Percentiles rank a stretch among this genome's conserved stretches.
Conservation (phyloP, 331 rosid genomes). For the Acacia concinna region DNA sequence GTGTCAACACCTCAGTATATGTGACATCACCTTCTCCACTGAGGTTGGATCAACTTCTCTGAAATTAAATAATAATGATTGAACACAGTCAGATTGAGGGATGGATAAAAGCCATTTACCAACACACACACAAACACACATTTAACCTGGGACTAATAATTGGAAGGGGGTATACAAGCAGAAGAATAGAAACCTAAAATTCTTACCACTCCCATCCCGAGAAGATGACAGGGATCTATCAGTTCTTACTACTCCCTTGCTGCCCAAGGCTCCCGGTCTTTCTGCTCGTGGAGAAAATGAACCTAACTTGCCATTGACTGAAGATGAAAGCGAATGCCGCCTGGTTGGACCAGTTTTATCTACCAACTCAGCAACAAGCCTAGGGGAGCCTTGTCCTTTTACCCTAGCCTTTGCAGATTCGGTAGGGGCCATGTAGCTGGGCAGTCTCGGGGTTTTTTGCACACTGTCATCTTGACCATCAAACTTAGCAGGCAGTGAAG, state of each 20-base stretch:
- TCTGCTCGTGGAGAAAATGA: constrained; percentile 52
- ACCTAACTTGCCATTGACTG: constrained; percentile 44
- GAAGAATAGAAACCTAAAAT: not conserved
- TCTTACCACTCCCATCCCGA: constrained; percentile 1
- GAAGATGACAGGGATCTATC: constrained; percentile 37
- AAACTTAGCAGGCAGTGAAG: constrained; percentile 60
- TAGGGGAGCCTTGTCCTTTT: constrained; percentile 60
- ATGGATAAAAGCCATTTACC: not conserved
- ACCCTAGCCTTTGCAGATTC: constrained; percentile 68
- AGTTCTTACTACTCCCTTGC: constrained; percentile 42
- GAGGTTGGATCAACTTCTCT: constrained; percentile 60
- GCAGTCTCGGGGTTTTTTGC: constrained; percentile 45
- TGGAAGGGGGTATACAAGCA: not conserved
- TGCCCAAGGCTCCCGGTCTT: constrained; percentile 32
- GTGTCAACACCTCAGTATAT: not conserved
- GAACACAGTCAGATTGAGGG: not conserved
- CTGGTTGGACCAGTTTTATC: constrained; percentile 45
- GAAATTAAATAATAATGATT: constrained; percentile 36
- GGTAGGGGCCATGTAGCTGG: constrained; percentile 71
- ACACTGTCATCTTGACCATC: constrained; percentile 42
- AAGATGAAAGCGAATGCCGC: constrained; percentile 57
- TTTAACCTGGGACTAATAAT: no score
- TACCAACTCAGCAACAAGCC: constrained; percentile 39
- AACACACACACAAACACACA: no score
- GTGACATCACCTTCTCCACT: constrained; percentile 63